phyloP scores from a whole-genome alignment of 1,284 basidiomycete genomes.

The Ceratobasidium sp. region DNA sequence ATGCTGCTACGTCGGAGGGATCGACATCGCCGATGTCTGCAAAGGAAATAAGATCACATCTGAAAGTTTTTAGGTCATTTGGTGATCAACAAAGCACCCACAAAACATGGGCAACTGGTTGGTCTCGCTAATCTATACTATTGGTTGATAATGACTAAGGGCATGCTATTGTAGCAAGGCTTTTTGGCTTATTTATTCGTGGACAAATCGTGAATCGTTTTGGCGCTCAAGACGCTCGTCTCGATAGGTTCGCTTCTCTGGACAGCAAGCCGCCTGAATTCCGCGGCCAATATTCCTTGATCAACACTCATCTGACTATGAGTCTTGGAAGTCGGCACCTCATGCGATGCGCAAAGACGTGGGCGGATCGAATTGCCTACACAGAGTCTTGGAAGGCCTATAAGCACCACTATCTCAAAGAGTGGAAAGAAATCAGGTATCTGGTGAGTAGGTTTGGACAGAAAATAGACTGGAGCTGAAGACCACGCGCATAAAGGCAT shows the following conservation, averaged over 20 bases:
- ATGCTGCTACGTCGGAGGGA: constrained; percentile 43
- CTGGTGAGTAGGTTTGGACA: constrained; percentile 25
- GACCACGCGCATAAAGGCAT: too few relatives aligned
- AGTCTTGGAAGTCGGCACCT: constrained; percentile 15
- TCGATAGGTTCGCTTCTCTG: constrained; percentile 34
- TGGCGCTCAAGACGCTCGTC: constrained; percentile 29
- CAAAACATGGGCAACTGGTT: constrained; percentile 38
- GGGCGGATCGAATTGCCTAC: constrained; percentile 41
- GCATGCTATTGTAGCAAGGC: background rate
- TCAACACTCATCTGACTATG: constrained; percentile 14
- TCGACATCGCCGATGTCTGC: constrained; percentile 42
- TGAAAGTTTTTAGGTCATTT: constrained; percentile 8
- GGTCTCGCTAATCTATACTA: background rate
- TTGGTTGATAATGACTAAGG: background rate
- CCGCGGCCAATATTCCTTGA: constrained; percentile 2
- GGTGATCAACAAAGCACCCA: background rate
- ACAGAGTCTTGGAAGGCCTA: constrained; percentile 39
- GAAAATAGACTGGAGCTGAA: too few relatives aligned
- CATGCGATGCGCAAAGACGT: constrained; percentile 18
- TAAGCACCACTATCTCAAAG: constrained; percentile 15
- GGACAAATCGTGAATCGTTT: constrained; percentile 23
- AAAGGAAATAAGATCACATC: background rate
- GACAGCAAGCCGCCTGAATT: constrained; percentile 17
- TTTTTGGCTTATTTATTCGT: constrained; percentile 34
- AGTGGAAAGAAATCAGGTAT: constrained; percentile 32